These are phyloP conservation scores for Tricladium varicosporioides DNA, from an alignment of 2,329 filamentous ascomycete species.

Conservation along the genomic window DNA sequence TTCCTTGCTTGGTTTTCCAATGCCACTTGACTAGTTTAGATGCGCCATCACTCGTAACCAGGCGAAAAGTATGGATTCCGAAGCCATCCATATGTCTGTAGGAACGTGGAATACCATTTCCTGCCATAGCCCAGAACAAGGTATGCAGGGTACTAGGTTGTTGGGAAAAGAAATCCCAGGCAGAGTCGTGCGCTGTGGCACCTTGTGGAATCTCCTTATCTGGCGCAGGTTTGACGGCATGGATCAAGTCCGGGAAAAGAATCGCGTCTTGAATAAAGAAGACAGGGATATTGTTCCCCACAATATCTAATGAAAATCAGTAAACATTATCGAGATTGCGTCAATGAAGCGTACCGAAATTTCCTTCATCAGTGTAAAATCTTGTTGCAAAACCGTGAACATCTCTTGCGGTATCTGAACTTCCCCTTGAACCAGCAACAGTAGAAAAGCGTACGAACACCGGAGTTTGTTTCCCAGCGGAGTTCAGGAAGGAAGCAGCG, in stretches of 20 bases:
- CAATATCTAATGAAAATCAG: conserved; percentile 37
- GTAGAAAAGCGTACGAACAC: conserved; percentile 74
- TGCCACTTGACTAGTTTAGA: conserved; percentile 49
- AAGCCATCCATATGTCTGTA: conserved; percentile 46
- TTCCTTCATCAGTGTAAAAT: conserved; percentile 39
- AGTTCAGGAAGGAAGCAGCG: conserved; percentile 60
- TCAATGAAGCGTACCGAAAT: conserved; percentile 51
- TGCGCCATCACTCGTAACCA: conserved; percentile 43
- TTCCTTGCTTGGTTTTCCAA: conserved; percentile 45
- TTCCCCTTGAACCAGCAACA: conserved; percentile 67
- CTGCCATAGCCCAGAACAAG: conserved; percentile 41
- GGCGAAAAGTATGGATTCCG: conserved; percentile 47
- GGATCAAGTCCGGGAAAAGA: conserved; percentile 46
- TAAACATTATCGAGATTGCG: neutral
- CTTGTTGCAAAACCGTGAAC: conserved; percentile 69
- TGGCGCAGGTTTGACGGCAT: conserved; percentile 44
- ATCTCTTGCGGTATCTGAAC: conserved; percentile 67
- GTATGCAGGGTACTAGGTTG: conserved; percentile 39
- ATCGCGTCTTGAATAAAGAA: conserved; percentile 49
- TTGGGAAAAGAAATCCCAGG: conserved; percentile 43
- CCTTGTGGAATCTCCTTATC: conserved; percentile 36
- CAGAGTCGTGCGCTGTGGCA: conserved; percentile 35
- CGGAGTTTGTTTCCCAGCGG: conserved; percentile 57
- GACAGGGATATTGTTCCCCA: conserved; percentile 43
- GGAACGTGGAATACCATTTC: conserved; percentile 48